Evolutionary conservation across 2,329 filamentous ascomycete genomes (phyloP).

Genomic region (Cladosporium cucumerinum): DNA sequence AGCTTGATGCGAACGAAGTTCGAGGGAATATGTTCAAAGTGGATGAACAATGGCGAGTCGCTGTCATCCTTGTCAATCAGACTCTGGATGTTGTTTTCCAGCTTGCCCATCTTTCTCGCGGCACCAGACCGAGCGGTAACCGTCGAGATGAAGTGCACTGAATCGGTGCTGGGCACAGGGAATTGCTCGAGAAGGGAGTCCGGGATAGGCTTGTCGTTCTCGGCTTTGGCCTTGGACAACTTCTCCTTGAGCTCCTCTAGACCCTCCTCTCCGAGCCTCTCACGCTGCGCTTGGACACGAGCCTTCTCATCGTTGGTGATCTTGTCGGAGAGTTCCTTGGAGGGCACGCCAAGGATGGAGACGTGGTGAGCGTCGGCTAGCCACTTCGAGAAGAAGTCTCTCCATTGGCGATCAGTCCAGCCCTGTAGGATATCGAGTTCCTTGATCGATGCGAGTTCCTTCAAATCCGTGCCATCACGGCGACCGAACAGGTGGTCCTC

Average conservation of each 20-base stretch:
- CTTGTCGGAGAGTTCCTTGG: conserved; percentile 71
- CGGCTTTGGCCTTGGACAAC: conserved; percentile 77
- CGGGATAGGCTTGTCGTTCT: conserved; percentile 86
- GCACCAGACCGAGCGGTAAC: conserved; percentile 77
- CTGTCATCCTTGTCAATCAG: conserved; percentile 67
- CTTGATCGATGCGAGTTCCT: conserved; percentile 40
- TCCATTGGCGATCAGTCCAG: conserved; percentile 85
- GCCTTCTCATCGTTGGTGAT: conserved; percentile 78
- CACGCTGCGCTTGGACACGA: conserved; percentile 73
- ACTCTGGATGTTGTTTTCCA: conserved; percentile 68
- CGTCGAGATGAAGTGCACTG: conserved; percentile 91
- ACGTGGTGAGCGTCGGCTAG: conserved; percentile 81
- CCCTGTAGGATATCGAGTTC: conserved; percentile 66
- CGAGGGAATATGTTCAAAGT: conserved; percentile 91
- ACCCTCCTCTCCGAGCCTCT: conserved; percentile 76
- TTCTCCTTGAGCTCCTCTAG: conserved; percentile 70
- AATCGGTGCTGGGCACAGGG: conserved; percentile 77
- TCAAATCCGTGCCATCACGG: conserved; percentile 64
- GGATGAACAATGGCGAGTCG: conserved; percentile 72
- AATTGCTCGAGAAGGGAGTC: conserved; percentile 76
- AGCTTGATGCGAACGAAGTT: conserved; percentile 87
- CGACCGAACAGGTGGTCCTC: conserved; percentile 88
- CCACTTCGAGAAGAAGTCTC: conserved; percentile 76
- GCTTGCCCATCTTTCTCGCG: conserved; percentile 66
- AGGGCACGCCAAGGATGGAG: conserved; percentile 84